phyloP scores from a whole-genome alignment of 75 land plant species.

The Chamaecyparis obtusa region DNA sequence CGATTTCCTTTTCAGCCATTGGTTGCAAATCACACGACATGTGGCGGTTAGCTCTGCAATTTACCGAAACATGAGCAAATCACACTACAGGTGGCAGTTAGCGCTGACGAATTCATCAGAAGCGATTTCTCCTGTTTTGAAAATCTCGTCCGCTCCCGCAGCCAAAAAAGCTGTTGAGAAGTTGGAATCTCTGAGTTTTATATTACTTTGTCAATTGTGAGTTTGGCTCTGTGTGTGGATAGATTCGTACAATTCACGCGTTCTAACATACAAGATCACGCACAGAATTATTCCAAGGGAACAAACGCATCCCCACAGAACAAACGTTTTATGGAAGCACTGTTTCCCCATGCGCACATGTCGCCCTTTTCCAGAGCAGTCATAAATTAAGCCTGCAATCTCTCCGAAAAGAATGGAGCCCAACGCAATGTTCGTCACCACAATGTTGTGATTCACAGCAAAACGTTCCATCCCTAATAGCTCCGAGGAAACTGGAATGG shows the following conservation, averaged over 20 bases:
- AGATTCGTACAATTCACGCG: neutral
- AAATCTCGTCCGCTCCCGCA: too few species aligned
- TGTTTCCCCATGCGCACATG: conserved; percentile 44
- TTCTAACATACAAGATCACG: neutral
- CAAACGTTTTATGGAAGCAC: conserved; percentile 44
- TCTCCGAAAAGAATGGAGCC: conserved; percentile 64
- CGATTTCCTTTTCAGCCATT: too few species aligned
- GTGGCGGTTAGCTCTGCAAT: too few species aligned
- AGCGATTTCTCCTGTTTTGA: too few species aligned
- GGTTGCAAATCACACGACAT: too few species aligned
- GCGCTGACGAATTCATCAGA: too few species aligned
- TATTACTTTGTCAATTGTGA: neutral
- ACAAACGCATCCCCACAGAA: conserved; percentile 14
- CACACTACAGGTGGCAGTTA: too few species aligned
- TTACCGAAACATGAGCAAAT: too few species aligned
- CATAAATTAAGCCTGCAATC: conserved; percentile 50
- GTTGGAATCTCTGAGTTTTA: too few species aligned
- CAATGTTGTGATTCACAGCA: conserved; percentile 61
- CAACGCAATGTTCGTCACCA: conserved; percentile 60
- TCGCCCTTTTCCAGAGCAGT: conserved; percentile 8
- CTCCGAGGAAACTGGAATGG: conserved; percentile 63
- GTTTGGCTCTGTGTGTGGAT: neutral
- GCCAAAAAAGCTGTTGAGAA: too few species aligned
- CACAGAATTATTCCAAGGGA: neutral
- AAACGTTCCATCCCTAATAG: conserved; percentile 54